Conservation (phyloP, 352 stramenopile species). For the Pythium vanterpoolii region DNA sequence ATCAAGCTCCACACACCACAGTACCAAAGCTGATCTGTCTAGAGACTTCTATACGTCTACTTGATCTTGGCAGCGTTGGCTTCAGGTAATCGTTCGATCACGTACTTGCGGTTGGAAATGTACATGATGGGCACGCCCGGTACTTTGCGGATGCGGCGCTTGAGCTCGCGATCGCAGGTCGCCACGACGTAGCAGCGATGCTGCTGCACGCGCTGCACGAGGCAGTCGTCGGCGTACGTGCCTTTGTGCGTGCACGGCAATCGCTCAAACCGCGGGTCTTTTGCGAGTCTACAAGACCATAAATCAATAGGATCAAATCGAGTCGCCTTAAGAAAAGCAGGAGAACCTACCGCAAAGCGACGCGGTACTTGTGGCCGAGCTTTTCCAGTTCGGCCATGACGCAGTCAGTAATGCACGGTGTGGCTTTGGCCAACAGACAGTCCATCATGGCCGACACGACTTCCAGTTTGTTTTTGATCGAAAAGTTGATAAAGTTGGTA, state of each 20-base stretch:
- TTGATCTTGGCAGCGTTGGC: conserved; percentile 90
- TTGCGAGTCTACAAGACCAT: conserved; percentile 87
- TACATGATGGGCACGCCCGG: conserved; percentile 99
- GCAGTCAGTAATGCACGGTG: conserved; percentile 98
- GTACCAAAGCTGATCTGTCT: not conserved
- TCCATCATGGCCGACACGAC: conserved; percentile 99
- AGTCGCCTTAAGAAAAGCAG: too few relatives aligned
- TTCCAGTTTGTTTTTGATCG: conserved; percentile 99
- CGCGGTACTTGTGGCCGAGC: conserved; percentile 97
- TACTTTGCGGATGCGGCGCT: conserved; percentile 98
- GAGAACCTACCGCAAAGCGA: conserved; percentile 70
- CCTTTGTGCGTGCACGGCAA: conserved; percentile 98
- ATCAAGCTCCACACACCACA: not conserved
- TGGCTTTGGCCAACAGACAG: conserved; percentile 98
- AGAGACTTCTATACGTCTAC: conserved; percentile 29
- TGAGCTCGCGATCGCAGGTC: conserved; percentile 99
- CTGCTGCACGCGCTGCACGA: conserved; percentile 91
- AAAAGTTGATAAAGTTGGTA: conserved; percentile 99
- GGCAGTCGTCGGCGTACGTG: conserved; percentile 99
- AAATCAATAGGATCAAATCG: not conserved
- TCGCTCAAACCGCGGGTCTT: conserved; percentile 98
- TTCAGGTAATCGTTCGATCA: conserved; percentile 99
- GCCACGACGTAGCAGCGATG: conserved; percentile 99
- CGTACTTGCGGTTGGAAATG: conserved; percentile 99
- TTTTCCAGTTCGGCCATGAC: conserved; percentile 99